Evolutionary conservation across 768 basidiomycete species (phyloP), one percentile per base, ranked within the genome.

Genomic region (Tephrocybe rancida): DNA sequence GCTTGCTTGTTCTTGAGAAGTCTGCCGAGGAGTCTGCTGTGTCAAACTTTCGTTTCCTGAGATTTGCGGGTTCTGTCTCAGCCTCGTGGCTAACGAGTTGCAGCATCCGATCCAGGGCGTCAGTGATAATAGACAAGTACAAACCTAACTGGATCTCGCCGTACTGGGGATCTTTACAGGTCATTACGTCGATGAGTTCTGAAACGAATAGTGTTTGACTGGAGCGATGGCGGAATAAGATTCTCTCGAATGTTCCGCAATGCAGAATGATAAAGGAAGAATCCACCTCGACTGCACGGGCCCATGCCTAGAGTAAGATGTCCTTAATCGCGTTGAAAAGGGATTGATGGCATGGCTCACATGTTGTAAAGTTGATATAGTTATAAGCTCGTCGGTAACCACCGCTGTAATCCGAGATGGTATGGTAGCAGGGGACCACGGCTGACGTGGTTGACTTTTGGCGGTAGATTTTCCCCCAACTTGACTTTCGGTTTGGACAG

Each of bases 201-300:
- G 62, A 63, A 24, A 63, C 25, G 35, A 47, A 62, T 19, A 64
- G 45, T 2, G 59, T 64, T 25, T 63, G 62, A 8, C 29, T 59
- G n/a, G 26, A 19, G 26, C 63, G 63, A 50, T 63, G 59, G 5
- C 62, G 56, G 51, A 56, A 50, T 14, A 50, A 59, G n/a, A 64
- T 63, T 22, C 53, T 32, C 32, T 64, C 59, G 37, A 30, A 52
- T 27, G 54, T 61, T 1, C 58, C 63, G 21, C 55, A 64, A 54
- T 63, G 50, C 1, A 63, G 44, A 13, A 63, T 29, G 6, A 63
- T 48, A 18, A 59, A 59, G 11, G 57, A 59, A 4, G 52, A 38
- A 16, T 64, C 56, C 3, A 29, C 26, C 19, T 52, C 47, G 32
- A 61, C 60, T 8, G 60, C 54, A 39, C 57, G 46, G 1, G 47